Percentiles rank a stretch among this genome's conserved stretches.
phyloP scores from a whole-genome alignment of 1,284 basidiomycete species.

The Retiboletus flavoniger region DNA sequence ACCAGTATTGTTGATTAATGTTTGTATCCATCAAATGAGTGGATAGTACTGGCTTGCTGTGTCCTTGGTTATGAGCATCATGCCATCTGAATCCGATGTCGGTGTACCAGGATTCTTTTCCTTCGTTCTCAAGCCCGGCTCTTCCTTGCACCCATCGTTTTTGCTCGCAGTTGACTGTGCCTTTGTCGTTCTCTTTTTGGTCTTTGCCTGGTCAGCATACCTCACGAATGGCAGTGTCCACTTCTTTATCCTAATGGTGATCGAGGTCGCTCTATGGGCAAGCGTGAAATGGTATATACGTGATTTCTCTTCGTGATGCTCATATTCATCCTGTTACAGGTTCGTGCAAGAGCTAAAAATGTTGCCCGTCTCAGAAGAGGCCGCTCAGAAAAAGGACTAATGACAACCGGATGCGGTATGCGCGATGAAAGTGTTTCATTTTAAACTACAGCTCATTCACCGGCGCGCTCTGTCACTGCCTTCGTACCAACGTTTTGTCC shows the following conservation, averaged over 20 bases:
- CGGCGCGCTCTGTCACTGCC: slow-evolving; percentile 54
- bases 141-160: slow-evolving; percentile 69
- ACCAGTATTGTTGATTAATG: slow-evolving; percentile 19
- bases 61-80: slow-evolving; percentile 4
- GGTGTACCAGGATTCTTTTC: slow-evolving; percentile 39
- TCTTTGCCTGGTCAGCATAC: slow-evolving; percentile 56
- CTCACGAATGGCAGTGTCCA: slow-evolving; percentile 63
- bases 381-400: slow-evolving; percentile 28
- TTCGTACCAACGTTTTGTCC: slow-evolving; percentile 83
- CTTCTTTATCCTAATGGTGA: slow-evolving; percentile 57
- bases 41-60: too few species aligned
- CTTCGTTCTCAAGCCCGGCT: slow-evolving; percentile 66
- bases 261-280: slow-evolving; percentile 67
- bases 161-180: slow-evolving; percentile 61
- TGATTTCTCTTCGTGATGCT: neutral
- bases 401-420: slow-evolving; percentile 16
- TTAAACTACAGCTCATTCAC: slow-evolving; percentile 29
- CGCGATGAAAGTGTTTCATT: neutral
- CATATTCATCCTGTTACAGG: slow-evolving; percentile 37
- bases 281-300: slow-evolving; percentile 71
- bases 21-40: slow-evolving; percentile 13
- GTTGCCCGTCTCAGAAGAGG: slow-evolving; percentile 23
- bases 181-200: slow-evolving; percentile 54
- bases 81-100: slow-evolving; percentile 23
- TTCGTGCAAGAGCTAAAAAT: slow-evolving; percentile 52